These are phyloP conservation scores for Omphalotus olearius DNA, from an alignment of 1,284 basidiomycete genomes.

Conservation along the genomic window DNA sequence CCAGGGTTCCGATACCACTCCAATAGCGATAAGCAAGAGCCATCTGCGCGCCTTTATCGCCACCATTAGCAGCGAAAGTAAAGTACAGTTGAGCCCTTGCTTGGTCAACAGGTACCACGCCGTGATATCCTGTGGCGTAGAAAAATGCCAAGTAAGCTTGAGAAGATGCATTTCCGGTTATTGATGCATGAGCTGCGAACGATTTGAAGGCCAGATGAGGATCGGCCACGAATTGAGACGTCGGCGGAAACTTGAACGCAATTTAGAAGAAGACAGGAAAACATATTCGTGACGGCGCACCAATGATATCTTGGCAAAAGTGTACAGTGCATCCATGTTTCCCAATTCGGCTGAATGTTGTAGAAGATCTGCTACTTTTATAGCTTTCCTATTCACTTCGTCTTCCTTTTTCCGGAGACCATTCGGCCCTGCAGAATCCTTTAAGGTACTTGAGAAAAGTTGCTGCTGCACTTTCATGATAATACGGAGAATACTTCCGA, in stretches of 20 bases:
- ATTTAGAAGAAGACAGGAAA: slow-evolving; percentile 1
- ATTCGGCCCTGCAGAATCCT: slow-evolving; percentile 24
- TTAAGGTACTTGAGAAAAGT: slow-evolving; percentile 36
- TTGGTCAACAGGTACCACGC: slow-evolving; percentile 64
- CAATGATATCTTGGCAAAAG: slow-evolving; percentile 68
- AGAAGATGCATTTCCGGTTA: slow-evolving; percentile 77
- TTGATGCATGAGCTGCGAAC: slow-evolving; percentile 55
- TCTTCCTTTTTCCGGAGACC: slow-evolving; percentile 49
- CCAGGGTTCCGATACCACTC: slow-evolving; percentile 89
- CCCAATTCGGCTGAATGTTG: slow-evolving; percentile 79
- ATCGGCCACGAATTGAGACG: slow-evolving; percentile 54
- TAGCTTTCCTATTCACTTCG: slow-evolving; percentile 59
- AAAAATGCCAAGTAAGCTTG: slow-evolving; percentile 87
- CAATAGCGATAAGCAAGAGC: slow-evolving; percentile 93
- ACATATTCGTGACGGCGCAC: slow-evolving; percentile 37
- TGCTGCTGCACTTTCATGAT: slow-evolving; percentile 56
- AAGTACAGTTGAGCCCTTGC: slow-evolving; percentile 86
- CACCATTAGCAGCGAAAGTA: slow-evolving; percentile 88
- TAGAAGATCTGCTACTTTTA: slow-evolving; percentile 73
- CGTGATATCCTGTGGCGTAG: slow-evolving; percentile 79
- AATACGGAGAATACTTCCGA: slow-evolving; percentile 64
- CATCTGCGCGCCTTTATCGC: slow-evolving; percentile 87
- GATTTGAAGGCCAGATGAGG: slow-evolving; percentile 57
- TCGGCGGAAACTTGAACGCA: slow-evolving; percentile 63
- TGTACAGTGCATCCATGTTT: slow-evolving; percentile 70